Base-by-base conservation (phyloP, 2,329 filamentous ascomycete species). In the Fusarium musae region DNA sequence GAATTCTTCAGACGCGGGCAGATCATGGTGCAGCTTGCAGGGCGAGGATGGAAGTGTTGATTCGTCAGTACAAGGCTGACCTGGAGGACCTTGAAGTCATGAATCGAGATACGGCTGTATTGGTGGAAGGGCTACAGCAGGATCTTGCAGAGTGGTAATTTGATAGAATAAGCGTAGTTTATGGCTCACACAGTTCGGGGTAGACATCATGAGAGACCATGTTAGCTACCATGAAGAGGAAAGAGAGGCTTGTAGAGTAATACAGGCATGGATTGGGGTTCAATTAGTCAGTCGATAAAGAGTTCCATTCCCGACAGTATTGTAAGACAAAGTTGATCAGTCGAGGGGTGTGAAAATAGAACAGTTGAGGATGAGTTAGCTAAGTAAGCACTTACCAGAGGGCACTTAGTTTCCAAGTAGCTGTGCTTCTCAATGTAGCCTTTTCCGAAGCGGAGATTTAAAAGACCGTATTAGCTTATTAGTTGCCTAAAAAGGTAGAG, bases 151-250 rank as follows among this genome's bases (percentile, higher is more conserved):
- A 13, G 3, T 7, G 21, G 37, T n/a, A 1, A 40, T 13, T 0
- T n/a, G 19, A 40, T n/a, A 21, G 39, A 13, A 12, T 13, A 1
- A n/a, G 21, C 13, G 7, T 40, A 13, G 21, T 40, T 9, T 13
- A 9, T 40, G 12, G 1, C 21, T 13, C 1, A n/a, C 2, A 0
- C 39, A 13, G 21, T 1, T 40, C 1, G 6, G 0, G 39, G 21
- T 40, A n/a, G 11, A 40, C 0, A 13, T 40, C 11, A 40, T 2
- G 39, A 5, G 19, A 13, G 11, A 40, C 0, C 21, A 40, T 40
- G 11, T 13, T 40, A n/a, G 21, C 11, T 40, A 9, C 21, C 1
- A 4, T 4, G 21, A n/a, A n/a, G 21, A 8, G 12, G 7, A 39
- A 6, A 40, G 0, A 13, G 11, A 13, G 32, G 12, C 5, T 32